Base-by-base conservation (phyloP, 306 rosid species). In the Lathyrus aphaca region DNA sequence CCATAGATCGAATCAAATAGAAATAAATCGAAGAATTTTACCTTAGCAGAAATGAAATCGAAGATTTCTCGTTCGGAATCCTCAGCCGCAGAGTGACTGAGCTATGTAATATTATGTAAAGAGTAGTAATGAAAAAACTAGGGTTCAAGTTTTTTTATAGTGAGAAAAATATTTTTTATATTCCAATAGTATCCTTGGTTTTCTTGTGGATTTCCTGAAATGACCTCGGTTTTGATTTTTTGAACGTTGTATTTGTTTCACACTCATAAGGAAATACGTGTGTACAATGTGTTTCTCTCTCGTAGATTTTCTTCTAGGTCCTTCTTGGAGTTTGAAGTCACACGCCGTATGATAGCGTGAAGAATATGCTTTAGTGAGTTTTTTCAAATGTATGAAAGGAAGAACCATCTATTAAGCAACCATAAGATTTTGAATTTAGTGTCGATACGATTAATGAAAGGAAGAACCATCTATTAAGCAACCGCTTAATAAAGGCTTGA, bases 11-110 rank as follows among this genome's bases (percentile, higher is more conserved):
- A 69, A 77, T 15, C 1, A 0, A 18, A 13, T 29, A 61, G 15
- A 49, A 3, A 42, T 38, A n/a, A 9, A 32, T 2, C 1, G 16
- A 61, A 6, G 48, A 0, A 0, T 59, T 49, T 9, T 60, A 50
- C 74, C 82, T 64, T 0, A 9, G 16, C 21, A 42, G 79, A 67
- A 67, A 0, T 13, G 67, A 60, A 56, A 56, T 14, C 38, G 30
- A 18, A 39, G 16, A 9, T 16, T 40, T 13, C 76, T 64, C 35
- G 65, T 40, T 72, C 42, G 1, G 72, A 60, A 68, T 9, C 16
- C 78, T 72, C 82, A 62, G 77, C 77, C 77, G 77, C 64, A 61
- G 60, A 53, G 21, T 35, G 49, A 60, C 66, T 35, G 46, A 60
- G 45, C 14, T 3, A 60, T 8, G 0, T 13, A 15, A 4, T 15